Base-by-base conservation (phyloP, 1,284 basidiomycete genomes). In the Termitomyces sp. region DNA sequence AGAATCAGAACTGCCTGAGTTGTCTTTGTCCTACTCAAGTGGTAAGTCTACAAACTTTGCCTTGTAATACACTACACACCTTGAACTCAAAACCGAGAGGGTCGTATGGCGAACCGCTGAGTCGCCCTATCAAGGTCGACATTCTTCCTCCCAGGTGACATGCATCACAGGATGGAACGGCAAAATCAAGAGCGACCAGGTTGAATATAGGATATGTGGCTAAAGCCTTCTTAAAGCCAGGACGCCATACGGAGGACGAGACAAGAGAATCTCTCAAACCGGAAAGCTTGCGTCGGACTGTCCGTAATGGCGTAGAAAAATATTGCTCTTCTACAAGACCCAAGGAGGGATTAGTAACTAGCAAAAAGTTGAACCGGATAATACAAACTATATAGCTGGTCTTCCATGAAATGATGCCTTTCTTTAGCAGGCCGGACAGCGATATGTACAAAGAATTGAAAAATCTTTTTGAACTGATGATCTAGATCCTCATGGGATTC, bases 371-470 rank as follows among this genome's bases (percentile, higher is more conserved):
- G 26, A 31, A 31, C n/a, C n/a, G 17, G 44, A 65, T 15, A 42
- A 30, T 21, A 55, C 72, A 40, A 56, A 86, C 89, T 74, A 67
- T 76, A 73, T 50, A 86, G 64, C 42, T 73, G 74, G 36, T 73
- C 66, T 56, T 79, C 65, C 77, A 87, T 81, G 62, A 81, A 85
- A 5, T 70, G 63, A 46, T 70, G 72, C 13, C 88, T 75, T 45
- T 83, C 73, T 6, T 66, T 67, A n/a, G 72, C 66, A 6, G 80
- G 74, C 24, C 73, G 78, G 31, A 91, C 82, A 19, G 87, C 86
- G 40, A 94, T 72, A 61, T 93, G 86, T 2, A 93, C 86, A 61
- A 92, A 86, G 41, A 93, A 80, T 64, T 94, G 92, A 62, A 90
- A 92, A 31, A 94, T 79, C 46, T 90, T 85, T 70, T 91, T 92